Base-by-base conservation (phyloP, 495 filamentous ascomycete genomes). In the Talaromyces wortmannii region DNA sequence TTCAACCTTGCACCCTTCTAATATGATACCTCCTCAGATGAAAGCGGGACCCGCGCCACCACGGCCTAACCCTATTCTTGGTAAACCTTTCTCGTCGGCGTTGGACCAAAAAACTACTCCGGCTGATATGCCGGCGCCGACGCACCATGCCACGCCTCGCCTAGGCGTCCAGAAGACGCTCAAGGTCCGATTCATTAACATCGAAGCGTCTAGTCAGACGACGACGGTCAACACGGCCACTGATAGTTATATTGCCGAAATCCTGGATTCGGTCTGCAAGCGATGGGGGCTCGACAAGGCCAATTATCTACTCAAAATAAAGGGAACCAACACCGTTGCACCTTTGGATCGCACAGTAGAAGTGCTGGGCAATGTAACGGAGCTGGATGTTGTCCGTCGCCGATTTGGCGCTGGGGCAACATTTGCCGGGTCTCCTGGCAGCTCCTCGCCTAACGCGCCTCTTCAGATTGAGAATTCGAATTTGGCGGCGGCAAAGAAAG, bases 161-260 rank as follows among this genome's bases (percentile, higher is more conserved):
- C 79, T 82, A 48, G 94, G 91, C 15, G 80, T 90, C n/a, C 81
- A 89, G 48, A 95, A 92, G 73, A 87, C 91, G 5, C 63, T 98
- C 17, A 86, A 87, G 45, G 88, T 98, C 49, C 86, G 92, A 57
- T 92, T 89, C 62, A 81, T 86, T 18, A 91, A 95, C 57, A 64
- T 83, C 10, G 81, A 86, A 54, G 83, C 79, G 42, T 80, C 78
- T 23, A 76, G 78, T 0, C 79, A 83, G 56, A 70, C 70, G 7
- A 83, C 87, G 45, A 88, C 87, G 1, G 73, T 97, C 12, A 88
- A 91, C 61, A 89, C 92, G 17, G 92, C 90, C 4, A 92, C 90
- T 3, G 94, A 97, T 62, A 97, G 89, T 40, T 97, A 95, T 64
- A 83, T 98, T 30, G 91, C 90, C 12, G 94, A 98, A 67, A 84